Evolutionary conservation across 2,329 filamentous ascomycete species (phyloP), one percentile per base, ranked within the genome.

Genomic region (Scedosporium dehoogii): DNA sequence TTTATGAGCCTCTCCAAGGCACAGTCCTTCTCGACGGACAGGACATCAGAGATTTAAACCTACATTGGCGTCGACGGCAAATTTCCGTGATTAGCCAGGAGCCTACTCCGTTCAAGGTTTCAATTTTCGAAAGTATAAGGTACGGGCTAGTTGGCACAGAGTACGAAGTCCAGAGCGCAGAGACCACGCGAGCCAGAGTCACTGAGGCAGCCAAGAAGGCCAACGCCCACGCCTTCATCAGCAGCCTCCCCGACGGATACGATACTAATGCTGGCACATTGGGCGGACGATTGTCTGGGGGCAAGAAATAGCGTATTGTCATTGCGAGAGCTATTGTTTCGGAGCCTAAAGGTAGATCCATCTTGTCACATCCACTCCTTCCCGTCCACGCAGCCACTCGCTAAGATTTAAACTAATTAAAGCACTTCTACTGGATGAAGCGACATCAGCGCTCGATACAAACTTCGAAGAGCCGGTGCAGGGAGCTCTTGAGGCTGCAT

Each of bases 281-380:
- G 65, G 94, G 94, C 9, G 96, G 96, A 71, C 77, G 97, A 60
- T 81, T 99, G 7, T 96, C 91, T 62, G 94, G 94, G 72, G 94
- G 94, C 44, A 94, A 99, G 75, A 96, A 97, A 74, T 94, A 97
- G 75, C 90, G 94, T 68, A 96, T 97, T 70, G 92, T 92, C 10
- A 97, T 97, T 73, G 92, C 93, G 6, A 83, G 92, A 70, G 92
- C 92, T 48, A 85, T 97, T 63, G 91, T 97, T 33, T 93, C 89
- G 18, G 90, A 97, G 68, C 92, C 92, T 0, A 96, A 92, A 76
- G 87, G 78, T 80, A 68, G 72, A 77, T 70, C 16, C 53, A 58
- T 48, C 63, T 58, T 18, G 12, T 38, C n/a, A 4, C 14, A 10
- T n/a, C n/a, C n/a, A n/a, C n/a, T n/a, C n/a, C n/a, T n/a, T n/a